Percentiles rank a stretch among this genome's conserved stretches.
Conservation (phyloP, 1,139 yeast genomes). For the Trichomonascaceae sp. region DNA sequence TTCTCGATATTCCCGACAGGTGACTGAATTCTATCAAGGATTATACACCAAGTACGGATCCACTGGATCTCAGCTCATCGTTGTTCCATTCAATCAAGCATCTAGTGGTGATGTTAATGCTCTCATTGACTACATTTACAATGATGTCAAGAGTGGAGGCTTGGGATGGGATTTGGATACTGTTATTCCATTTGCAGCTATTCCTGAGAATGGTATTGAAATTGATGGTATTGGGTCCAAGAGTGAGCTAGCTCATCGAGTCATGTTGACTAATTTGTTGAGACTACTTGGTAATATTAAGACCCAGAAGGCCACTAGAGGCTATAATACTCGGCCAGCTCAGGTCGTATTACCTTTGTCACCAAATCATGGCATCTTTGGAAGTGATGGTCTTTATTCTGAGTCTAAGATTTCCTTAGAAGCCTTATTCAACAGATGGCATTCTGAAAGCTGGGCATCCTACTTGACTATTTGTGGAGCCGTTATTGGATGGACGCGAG, state of each 20-base stretch:
- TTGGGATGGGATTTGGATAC: slow-evolving; percentile 98
- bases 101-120: slow-evolving; percentile 90
- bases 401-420: slow-evolving; percentile 94
- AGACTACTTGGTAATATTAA: slow-evolving; percentile 90
- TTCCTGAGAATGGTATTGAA: slow-evolving; percentile 97
- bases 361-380: slow-evolving; percentile 98
- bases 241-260: slow-evolving; percentile 96
- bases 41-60: slow-evolving; percentile 92
- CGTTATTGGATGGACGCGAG: slow-evolving; percentile 99
- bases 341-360: slow-evolving; percentile 94
- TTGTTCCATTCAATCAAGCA: slow-evolving; percentile 98
- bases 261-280: slow-evolving; percentile 92
- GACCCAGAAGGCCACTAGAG: slow-evolving; percentile 63
- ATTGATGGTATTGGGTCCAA: slow-evolving; percentile 87
- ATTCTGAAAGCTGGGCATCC: slow-evolving; percentile 92
- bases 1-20: slow-evolving; percentile 88
- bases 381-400: slow-evolving; percentile 95
- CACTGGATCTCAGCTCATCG: slow-evolving; percentile 82
- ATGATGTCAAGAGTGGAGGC: slow-evolving; percentile 77
- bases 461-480: slow-evolving; percentile 98
- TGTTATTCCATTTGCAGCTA: slow-evolving; percentile 95
- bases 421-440: slow-evolving; percentile 97
- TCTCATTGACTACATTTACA: slow-evolving; percentile 77
- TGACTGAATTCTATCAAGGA: slow-evolving; percentile 91
- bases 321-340: slow-evolving; percentile 93